These are phyloP conservation scores for Neoarthrinium moseri DNA, from an alignment of 2,329 filamentous ascomycete species.

Conservation along the genomic window DNA sequence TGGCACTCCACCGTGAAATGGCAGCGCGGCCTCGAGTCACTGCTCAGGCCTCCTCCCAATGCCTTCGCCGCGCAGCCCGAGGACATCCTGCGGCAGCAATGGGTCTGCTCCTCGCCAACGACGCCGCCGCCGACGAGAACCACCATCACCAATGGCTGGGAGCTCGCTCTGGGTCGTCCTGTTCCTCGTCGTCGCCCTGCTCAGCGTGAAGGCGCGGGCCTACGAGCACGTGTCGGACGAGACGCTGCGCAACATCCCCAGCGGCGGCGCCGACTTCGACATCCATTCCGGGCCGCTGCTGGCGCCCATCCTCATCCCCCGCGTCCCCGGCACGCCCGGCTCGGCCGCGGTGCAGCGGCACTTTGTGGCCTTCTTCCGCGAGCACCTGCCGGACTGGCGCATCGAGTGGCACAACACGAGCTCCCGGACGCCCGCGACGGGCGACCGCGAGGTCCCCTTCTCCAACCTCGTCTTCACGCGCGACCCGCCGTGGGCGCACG, in stretches of 20 bases:
- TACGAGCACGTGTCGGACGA: slow-evolving; percentile 66
- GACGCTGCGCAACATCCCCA: slow-evolving; percentile 69
- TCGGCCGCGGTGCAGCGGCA: slow-evolving; percentile 73
- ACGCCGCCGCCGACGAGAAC: too few species aligned
- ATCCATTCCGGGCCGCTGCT: slow-evolving; percentile 74
- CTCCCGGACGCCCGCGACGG: slow-evolving; percentile 73
- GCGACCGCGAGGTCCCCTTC: slow-evolving; percentile 73
- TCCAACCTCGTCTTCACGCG: slow-evolving; percentile 81
- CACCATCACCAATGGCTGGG: slow-evolving; percentile 1
- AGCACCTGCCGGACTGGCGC: slow-evolving; percentile 74
- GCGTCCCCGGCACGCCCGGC: slow-evolving; percentile 83
- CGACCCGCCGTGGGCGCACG: slow-evolving; percentile 78
- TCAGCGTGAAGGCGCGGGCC: slow-evolving; percentile 16
- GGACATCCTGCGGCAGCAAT: too few species aligned
- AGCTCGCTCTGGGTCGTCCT: neutral
- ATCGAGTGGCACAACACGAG: slow-evolving; percentile 90
- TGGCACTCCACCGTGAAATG: too few species aligned
- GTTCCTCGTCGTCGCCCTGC: slow-evolving; percentile 24
- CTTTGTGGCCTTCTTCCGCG: slow-evolving; percentile 78
- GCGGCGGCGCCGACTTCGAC: slow-evolving; percentile 74
- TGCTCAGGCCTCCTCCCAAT: too few species aligned
- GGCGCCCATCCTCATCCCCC: slow-evolving; percentile 81
- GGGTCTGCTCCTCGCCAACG: too few species aligned
- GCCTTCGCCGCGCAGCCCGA: too few species aligned
- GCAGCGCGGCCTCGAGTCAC: too few species aligned